Evolutionary conservation across 148 eudicot species (phyloP).

Genomic region (Drosera capensis): DNA sequence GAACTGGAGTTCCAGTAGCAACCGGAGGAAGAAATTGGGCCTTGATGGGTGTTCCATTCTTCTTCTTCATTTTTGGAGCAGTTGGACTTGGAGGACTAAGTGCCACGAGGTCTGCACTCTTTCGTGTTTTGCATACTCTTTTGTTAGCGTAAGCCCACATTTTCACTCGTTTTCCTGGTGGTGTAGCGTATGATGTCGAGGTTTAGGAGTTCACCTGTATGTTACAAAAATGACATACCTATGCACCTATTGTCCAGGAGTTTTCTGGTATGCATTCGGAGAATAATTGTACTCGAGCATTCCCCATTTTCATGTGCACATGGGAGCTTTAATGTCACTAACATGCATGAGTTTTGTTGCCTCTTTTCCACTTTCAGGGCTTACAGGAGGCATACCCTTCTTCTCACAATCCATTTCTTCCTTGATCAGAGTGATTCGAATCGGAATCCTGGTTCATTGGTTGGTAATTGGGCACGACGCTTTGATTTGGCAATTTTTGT

Average conservation of each 20-base stretch:
- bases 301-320: not conserved
- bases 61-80: conserved; percentile 46
- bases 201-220: too few relatives aligned
- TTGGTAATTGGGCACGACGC: too few relatives aligned
- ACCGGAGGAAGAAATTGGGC: conserved; percentile 33
- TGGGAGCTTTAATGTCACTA: not conserved
- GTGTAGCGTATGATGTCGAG: not conserved
- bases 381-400: conserved; percentile 39
- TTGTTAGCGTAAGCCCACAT: not conserved
- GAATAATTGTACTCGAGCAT: too few relatives aligned
- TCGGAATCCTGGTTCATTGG: too few relatives aligned
- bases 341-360: not conserved
- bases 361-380: conserved; percentile 30
- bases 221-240: too few relatives aligned
- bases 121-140: not conserved
- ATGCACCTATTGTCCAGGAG: too few relatives aligned
- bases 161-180: not conserved
- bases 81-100: conserved; percentile 50
- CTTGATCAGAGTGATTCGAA: too few relatives aligned
- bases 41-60: conserved; percentile 42
- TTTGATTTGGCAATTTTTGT: too few relatives aligned
- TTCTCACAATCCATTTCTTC: conserved; percentile 70
- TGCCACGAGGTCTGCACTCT: conserved; percentile 36
- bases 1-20: conserved; percentile 37
- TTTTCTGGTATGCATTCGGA: too few relatives aligned